These are phyloP conservation scores for Porpolomopsis calyptriformis DNA, from an alignment of 768 basidiomycete species.

Conservation along the genomic window DNA sequence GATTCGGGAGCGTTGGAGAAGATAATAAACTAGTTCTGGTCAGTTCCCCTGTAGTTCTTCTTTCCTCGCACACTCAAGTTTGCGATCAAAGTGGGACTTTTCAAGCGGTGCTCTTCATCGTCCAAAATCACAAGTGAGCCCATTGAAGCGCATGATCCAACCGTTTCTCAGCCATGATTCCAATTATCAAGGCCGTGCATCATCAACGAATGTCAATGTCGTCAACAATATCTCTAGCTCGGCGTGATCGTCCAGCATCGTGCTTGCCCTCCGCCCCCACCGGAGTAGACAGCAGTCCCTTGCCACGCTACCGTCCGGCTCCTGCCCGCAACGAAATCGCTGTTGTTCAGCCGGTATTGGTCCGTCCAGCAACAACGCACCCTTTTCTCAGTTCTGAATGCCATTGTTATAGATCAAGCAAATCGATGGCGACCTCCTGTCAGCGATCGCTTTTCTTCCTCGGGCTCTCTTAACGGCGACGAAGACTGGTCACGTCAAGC, in stretches of 20 bases:
- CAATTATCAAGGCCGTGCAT: conserved; percentile 35
- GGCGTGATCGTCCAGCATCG: conserved; percentile 50
- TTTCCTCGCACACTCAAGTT: conserved; percentile 6
- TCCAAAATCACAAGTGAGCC: conserved; percentile 59
- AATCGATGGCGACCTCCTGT: conserved; percentile 70
- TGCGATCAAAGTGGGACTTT: conserved; percentile 72
- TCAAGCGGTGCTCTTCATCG: conserved; percentile 84
- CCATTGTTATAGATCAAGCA: conserved; percentile 55
- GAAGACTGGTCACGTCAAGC: conserved; percentile 64
- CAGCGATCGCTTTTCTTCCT: conserved; percentile 67
- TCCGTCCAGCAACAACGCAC: conserved; percentile 26
- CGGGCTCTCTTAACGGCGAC: conserved; percentile 71
- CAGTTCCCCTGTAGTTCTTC: conserved; percentile 16
- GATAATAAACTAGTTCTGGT: conserved; percentile 92
- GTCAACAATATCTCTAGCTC: conserved; percentile 65
- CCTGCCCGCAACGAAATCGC: conserved; percentile 87
- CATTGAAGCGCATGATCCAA: neutral
- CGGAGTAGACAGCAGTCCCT: conserved; percentile 29
- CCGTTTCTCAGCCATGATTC: neutral
- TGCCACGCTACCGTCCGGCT: conserved; percentile 69
- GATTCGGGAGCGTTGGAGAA: conserved; percentile 94
- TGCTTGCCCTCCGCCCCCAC: conserved; percentile 38
- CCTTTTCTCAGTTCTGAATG: neutral
- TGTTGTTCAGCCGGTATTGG: conserved; percentile 82
- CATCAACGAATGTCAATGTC: conserved; percentile 71